Evolutionary conservation across 495 filamentous ascomycete genomes (phyloP), one percentile per base, ranked within the genome.

Genomic region (Cercophora sp.): DNA sequence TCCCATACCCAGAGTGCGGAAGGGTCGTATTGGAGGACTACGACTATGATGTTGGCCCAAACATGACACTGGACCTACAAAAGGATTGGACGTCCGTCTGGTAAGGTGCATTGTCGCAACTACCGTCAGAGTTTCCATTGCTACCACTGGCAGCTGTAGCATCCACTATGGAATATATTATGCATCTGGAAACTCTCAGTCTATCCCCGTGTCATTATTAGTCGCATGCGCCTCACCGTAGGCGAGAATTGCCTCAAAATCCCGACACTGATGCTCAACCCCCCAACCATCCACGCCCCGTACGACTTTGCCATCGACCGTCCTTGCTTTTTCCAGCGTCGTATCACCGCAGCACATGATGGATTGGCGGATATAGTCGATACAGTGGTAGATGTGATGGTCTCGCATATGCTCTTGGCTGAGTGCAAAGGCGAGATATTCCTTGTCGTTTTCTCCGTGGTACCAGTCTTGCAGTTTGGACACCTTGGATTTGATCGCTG

Each of bases 311-410:
- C 34, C 37, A 4, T 42, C 26, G 15, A 51, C 47, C 47, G 25
- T 25, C 46, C 48, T 50, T 18, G 32, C 47, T 36, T 29, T 42
- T 20, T 56, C 53, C 53, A 56, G 37, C 23, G 53, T 36, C 27
- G 53, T 51, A 26, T 56, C 53, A 3, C 45, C 53, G 18, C 19
- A 26, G 29, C 53, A 56, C 25, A 51, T 51, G 32, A 56, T 48
- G 5, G 46, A 41, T 18, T 56, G 53, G 8, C 53, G 46, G 35
- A 56, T 44, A 23, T 56, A 56, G 19, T 56, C 53, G 26, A 56
- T 24, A 19, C 53, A 59, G 24, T 59, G 56, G 19, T 55, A 42
- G 10, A 59, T 52, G 22, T 59, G 56, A 10, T 54, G 37, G 11
- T 50, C 53, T 15, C 29, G 8, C 9, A 56, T 32, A 32, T 55